phyloP scores from a whole-genome alignment of 129 eudicot species.

The Chrysanthemum lavandulifolium region DNA sequence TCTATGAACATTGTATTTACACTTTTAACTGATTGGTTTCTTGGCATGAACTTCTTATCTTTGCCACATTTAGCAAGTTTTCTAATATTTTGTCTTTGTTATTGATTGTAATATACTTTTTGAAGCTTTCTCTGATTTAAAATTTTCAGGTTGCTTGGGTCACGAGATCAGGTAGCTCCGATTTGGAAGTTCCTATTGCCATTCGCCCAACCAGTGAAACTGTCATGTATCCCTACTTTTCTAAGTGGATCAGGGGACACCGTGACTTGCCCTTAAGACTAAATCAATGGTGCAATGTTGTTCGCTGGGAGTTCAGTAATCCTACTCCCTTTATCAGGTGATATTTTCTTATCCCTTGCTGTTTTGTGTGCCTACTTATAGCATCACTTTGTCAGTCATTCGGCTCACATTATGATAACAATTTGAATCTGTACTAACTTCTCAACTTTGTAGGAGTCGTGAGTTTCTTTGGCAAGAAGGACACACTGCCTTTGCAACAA shows the following conservation, averaged over 20 bases:
- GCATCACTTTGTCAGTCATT: background rate
- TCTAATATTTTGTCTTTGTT: too few relatives aligned
- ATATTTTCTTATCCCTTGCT: background rate
- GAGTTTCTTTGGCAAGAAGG: constrained; percentile 96
- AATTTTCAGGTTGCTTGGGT: constrained; percentile 82
- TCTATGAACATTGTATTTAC: background rate
- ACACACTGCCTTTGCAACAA: constrained; percentile 81
- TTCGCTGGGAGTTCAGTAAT: constrained; percentile 82
- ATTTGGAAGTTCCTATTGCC: constrained; percentile 73
- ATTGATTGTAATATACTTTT: background rate
- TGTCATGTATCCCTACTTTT: constrained; percentile 28
- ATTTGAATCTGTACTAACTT: background rate
- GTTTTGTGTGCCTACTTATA: background rate
- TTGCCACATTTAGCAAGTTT: too few relatives aligned
- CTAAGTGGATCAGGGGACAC: constrained; percentile 75
- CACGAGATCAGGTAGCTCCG: constrained; percentile 72
- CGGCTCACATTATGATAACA: background rate
- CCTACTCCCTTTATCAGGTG: constrained; percentile 90
- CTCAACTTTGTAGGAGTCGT: constrained; percentile 55
- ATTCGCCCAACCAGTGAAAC: constrained; percentile 87
- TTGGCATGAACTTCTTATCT: background rate
- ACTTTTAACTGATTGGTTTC: background rate
- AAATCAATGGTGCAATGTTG: constrained; percentile 92
- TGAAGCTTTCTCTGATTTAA: background rate
- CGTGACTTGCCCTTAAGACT: constrained; percentile 73